These are phyloP conservation scores for Podosphaera xanthii DNA, from an alignment of 2,329 filamentous ascomycete genomes.

Conservation along the genomic window DNA sequence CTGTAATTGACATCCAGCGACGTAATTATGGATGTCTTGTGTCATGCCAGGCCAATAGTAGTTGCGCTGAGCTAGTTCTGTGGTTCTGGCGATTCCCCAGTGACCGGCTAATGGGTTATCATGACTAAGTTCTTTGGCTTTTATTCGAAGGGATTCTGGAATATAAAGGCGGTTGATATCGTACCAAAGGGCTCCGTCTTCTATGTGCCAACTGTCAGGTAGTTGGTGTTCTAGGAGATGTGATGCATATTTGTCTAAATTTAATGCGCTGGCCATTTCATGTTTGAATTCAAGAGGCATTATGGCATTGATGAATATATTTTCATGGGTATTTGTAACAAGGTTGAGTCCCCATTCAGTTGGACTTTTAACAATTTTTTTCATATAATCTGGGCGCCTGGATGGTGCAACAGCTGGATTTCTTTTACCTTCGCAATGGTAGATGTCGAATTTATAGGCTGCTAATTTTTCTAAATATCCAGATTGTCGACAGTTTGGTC, in stretches of 20 bases:
- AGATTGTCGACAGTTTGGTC: not conserved
- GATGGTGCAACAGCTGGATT: not conserved
- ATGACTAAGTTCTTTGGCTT: constrained; percentile 1
- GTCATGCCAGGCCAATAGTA: not conserved
- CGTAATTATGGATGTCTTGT: not conserved
- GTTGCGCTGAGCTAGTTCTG: not conserved
- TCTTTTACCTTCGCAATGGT: not conserved
- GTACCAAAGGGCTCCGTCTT: not conserved
- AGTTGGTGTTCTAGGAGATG: not conserved
- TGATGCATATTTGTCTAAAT: not conserved
- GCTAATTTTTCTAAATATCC: not conserved
- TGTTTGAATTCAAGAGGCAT: not conserved
- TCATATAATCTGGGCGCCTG: not conserved
- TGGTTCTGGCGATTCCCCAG: not conserved
- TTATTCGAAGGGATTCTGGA: constrained; percentile 1
- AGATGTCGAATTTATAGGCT: not conserved
- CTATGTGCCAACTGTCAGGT: not conserved
- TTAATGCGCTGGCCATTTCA: not conserved
- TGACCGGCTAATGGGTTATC: not conserved
- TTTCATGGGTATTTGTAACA: not conserved
- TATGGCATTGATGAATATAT: not conserved
- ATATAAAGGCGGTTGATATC: not conserved
- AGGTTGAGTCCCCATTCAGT: not conserved
- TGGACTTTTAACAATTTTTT: not conserved
- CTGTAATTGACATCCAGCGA: not conserved